phyloP scores from a whole-genome alignment of 2,329 filamentous ascomycete species.

The Monosporascus ibericus region DNA sequence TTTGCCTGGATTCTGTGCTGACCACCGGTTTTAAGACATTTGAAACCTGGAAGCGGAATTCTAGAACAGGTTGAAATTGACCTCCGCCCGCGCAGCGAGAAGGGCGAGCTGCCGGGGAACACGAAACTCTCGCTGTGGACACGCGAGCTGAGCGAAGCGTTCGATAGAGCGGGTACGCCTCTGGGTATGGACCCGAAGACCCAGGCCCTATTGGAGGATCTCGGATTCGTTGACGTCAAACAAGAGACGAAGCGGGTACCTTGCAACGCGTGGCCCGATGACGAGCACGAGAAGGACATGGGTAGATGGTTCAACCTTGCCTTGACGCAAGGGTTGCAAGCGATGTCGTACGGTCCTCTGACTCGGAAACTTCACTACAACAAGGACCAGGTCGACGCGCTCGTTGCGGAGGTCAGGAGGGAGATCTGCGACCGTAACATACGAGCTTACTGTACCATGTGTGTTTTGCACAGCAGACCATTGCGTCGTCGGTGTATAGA shows the following conservation, averaged over 20 bases:
- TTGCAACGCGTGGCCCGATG: constrained; percentile 65
- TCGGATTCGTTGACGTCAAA: constrained; percentile 75
- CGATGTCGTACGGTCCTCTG: constrained; percentile 68
- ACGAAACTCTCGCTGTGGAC: constrained; percentile 65
- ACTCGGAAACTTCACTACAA: constrained; percentile 58
- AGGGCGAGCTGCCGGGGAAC: constrained; percentile 51
- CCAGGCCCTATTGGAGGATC: constrained; percentile 53
- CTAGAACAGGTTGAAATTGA: constrained; percentile 91
- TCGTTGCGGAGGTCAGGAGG: constrained; percentile 57
- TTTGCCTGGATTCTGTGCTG: constrained; percentile 8
- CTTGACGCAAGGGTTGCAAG: constrained; percentile 66
- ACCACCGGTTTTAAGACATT: constrained; percentile 49
- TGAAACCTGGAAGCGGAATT: constrained; percentile 67
- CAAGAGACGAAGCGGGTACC: constrained; percentile 65
- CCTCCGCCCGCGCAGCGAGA: constrained; percentile 67
- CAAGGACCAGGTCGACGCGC: constrained; percentile 53
- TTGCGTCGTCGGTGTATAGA: not conserved
- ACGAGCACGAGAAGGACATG: constrained; percentile 59
- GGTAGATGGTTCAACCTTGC: constrained; percentile 81
- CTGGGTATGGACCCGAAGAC: constrained; percentile 55
- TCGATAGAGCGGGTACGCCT: constrained; percentile 57
- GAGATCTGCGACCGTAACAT: constrained; percentile 65
- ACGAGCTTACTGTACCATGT: constrained; percentile 73
- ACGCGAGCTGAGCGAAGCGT: constrained; percentile 59
- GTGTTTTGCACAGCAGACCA: constrained; percentile 34